phyloP scores from a whole-genome alignment of 106 monocot species.

The Apostasia shenzhenica region DNA sequence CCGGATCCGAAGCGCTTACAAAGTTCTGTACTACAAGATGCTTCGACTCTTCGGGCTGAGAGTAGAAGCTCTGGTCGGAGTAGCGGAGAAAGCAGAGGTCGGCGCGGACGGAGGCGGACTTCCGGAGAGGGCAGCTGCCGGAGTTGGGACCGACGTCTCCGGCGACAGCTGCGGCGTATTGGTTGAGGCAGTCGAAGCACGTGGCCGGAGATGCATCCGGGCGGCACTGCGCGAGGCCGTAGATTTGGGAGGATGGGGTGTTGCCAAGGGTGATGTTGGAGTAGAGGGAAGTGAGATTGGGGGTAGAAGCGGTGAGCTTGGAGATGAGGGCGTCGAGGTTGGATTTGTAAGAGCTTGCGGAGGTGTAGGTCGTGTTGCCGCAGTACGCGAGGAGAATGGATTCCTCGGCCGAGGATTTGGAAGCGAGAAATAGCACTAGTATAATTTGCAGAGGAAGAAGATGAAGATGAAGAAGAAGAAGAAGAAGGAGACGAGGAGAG shows the following conservation, averaged over 20 bases:
- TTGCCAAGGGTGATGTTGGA: neutral
- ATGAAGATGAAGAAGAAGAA: neutral
- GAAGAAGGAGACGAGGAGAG: neutral
- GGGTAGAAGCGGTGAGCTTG: neutral
- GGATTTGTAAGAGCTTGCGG: neutral
- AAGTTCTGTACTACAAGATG: neutral
- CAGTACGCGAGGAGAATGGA: neutral
- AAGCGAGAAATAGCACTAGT: neutral
- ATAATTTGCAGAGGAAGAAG: neutral
- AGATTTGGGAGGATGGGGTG: neutral
- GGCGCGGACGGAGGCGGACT: conserved; percentile 12
- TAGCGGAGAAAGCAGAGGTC: conserved; percentile 24
- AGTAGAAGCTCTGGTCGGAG: conserved; percentile 16
- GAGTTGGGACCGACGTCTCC: too few species aligned
- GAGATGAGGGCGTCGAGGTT: neutral
- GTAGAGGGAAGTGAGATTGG: neutral
- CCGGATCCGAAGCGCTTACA: neutral
- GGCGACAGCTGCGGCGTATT: neutral
- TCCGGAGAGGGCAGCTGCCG: neutral
- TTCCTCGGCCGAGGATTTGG: neutral
- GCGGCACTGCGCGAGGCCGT: neutral
- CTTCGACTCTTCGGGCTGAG: neutral
- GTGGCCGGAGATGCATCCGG: neutral
- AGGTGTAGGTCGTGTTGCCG: neutral
- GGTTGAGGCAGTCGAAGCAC: neutral